Percentiles rank a stretch among this genome's conserved stretches.
phyloP scores from a whole-genome alignment of 805 yeast genomes.

The Saccharomycopsis microspora region DNA sequence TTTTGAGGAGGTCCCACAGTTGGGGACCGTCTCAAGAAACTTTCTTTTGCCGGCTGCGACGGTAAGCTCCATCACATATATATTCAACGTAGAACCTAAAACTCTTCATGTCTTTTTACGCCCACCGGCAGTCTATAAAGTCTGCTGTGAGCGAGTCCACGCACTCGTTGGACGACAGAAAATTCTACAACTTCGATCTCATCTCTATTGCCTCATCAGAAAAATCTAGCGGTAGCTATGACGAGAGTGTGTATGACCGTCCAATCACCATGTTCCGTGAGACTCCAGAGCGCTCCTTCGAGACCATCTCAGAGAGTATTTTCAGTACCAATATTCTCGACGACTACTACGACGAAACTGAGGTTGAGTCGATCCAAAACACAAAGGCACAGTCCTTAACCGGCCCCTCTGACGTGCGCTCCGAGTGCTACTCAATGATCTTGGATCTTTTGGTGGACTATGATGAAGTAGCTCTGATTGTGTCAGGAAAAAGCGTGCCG shows the following conservation, averaged over 20 bases:
- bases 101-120: no score
- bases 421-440: conserved; percentile 15
- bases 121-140: no score
- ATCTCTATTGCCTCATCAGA: conserved; percentile 4
- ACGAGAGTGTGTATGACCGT: neutral
- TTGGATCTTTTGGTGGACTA: conserved; percentile 15
- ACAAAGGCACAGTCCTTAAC: neutral
- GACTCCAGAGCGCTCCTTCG: conserved; percentile 1
- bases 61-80: no score
- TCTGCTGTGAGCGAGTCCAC: no score
- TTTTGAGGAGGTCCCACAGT: no score
- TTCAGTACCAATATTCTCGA: conserved; percentile 7
- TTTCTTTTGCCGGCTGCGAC: no score
- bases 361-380: conserved; percentile 8
- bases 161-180: neutral
- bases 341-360: conserved; percentile 9
- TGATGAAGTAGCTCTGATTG: conserved; percentile 7
- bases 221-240: neutral
- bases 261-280: neutral
- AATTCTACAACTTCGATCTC: conserved; percentile 2
- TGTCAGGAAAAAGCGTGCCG: neutral
- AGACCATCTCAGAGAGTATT: conserved; percentile 8
- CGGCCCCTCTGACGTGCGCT: neutral
- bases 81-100: no score
- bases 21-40: no score